A percentile compares a stretch with the other conserved stretches of the same genome.
Conservation (phyloP, 352 stramenopile genomes). For the Detonula confervacea region DNA sequence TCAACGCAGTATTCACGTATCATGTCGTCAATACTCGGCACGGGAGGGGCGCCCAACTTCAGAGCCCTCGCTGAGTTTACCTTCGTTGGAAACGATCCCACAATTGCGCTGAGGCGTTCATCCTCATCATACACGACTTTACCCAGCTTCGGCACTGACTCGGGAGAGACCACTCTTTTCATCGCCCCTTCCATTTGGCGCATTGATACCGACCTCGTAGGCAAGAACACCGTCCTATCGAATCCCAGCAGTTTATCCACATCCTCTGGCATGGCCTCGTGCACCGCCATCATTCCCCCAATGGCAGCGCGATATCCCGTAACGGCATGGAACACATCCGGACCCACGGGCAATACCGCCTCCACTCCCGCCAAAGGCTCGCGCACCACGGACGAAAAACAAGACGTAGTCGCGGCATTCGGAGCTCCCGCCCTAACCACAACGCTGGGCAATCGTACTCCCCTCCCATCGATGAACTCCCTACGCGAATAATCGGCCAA, state of each 20-base stretch:
- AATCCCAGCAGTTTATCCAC: conserved; percentile 59
- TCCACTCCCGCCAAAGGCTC: conserved; percentile 59
- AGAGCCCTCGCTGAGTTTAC: conserved; percentile 55
- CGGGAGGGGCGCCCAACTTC: conserved; percentile 39
- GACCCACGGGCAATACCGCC: conserved; percentile 44
- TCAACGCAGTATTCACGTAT: conserved; percentile 63
- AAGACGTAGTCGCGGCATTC: conserved; percentile 66
- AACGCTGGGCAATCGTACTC: conserved; percentile 60
- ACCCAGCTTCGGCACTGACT: conserved; percentile 33
- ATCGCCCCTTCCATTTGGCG: conserved; percentile 50
- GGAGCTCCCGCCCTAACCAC: conserved; percentile 58
- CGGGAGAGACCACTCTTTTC: conserved; percentile 29
- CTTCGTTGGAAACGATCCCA: conserved; percentile 61
- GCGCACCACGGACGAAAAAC: conserved; percentile 58
- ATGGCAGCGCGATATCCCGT: conserved; percentile 56
- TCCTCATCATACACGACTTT: conserved; percentile 61
- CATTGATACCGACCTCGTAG: conserved; percentile 49
- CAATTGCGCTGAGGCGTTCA: conserved; percentile 52
- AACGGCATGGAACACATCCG: conserved; percentile 56
- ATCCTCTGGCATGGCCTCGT: conserved; percentile 39
- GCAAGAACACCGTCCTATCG: conserved; percentile 72
- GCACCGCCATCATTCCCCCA: conserved; percentile 48
- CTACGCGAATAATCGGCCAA: conserved; percentile 62
- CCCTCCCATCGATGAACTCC: conserved; percentile 60
- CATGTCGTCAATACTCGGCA: conserved; percentile 50